These are phyloP conservation scores for Aspergillus udagawae DNA, from an alignment of 2,329 filamentous ascomycete genomes.

Conservation along the genomic window DNA sequence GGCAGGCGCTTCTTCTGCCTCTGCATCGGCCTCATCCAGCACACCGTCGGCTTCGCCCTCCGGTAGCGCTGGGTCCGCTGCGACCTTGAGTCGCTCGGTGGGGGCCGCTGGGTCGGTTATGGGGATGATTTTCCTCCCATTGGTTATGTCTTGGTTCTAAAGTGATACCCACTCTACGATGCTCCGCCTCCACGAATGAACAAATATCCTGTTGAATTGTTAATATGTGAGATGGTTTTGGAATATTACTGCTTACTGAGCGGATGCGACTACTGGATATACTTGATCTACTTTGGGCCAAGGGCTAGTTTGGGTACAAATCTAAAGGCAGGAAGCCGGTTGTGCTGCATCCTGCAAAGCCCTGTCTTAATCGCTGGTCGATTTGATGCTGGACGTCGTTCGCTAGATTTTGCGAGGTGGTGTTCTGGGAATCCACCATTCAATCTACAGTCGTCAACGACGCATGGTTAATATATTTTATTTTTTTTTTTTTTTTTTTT, in stretches of 20 bases:
- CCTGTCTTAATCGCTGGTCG: background rate
- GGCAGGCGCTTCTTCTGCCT: background rate
- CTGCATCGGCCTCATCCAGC: constrained; percentile 3
- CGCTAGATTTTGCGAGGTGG: background rate
- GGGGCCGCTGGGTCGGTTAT: constrained; percentile 16
- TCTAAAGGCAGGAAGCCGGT: background rate
- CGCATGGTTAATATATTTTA: background rate
- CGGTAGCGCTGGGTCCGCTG: constrained; percentile 6
- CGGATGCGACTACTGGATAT: background rate
- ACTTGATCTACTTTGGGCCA: background rate
- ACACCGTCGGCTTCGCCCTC: constrained; percentile 6
- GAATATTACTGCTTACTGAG: background rate
- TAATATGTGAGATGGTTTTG: background rate
- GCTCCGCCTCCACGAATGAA: background rate
- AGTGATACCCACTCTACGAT: background rate
- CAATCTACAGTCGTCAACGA: background rate
- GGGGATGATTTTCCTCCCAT: constrained; percentile 10
- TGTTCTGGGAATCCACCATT: background rate
- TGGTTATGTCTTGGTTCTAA: constrained; percentile 3
- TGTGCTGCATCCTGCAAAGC: background rate
- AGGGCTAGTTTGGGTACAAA: background rate
- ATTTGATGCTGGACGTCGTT: background rate
- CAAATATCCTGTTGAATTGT: background rate
- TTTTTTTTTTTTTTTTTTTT: too few species aligned
- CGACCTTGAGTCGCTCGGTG: constrained; percentile 14